Evolutionary conservation across 2,329 filamentous ascomycete genomes (phyloP), one percentile per base, ranked within the genome.

Genomic region (Colletotrichum cordylinicola): DNA sequence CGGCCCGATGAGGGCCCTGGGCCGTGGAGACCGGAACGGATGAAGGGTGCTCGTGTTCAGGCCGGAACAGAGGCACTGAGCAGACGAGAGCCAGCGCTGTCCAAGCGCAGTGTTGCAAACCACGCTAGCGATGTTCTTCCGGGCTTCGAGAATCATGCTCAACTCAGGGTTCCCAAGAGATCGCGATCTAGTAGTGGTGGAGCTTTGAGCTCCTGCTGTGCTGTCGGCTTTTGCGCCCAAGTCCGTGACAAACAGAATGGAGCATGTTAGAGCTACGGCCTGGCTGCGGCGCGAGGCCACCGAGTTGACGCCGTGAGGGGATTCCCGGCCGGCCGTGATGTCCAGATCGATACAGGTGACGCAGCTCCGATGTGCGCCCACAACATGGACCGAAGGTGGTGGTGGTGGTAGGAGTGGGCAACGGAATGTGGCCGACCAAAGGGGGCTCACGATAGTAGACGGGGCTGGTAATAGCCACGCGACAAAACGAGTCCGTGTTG

Each of bases 71-170:
- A 60, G 18, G 60, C 33, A 27, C 56, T 60, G 55, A 24, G 31
- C 18, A 29, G 65, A 67, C 21, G 43, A 67, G 37, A 61, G 68
- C 55, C 24, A 35, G 60, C 43, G n/a, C 33, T 18, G 56, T 61
- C 70, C 70, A 74, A 65, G 65, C 70, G 64, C 37, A 21, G 29
- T 60, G 64, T 52, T 29, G 58, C 43, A 69, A 55, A 67, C 27
- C 33, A 62, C 55, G 27, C 69, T 48, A 61, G 48, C 24, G 48
- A 65, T 60, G 64, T 69, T 76, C 74, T 60, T 74, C 39, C 16
- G 35, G 43, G 18, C 70, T 76, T 74, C 65, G 48, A 76, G 70
- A 76, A 76, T 29, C 33, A 60, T 64, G 65, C 70, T 66, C 56
- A 65, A 76, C 70, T 74, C 74, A 65, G 64, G 56, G 62, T 31